These are phyloP conservation scores for Cercospora nicotianae DNA, from an alignment of 2,329 filamentous ascomycete species.

Conservation along the genomic window DNA sequence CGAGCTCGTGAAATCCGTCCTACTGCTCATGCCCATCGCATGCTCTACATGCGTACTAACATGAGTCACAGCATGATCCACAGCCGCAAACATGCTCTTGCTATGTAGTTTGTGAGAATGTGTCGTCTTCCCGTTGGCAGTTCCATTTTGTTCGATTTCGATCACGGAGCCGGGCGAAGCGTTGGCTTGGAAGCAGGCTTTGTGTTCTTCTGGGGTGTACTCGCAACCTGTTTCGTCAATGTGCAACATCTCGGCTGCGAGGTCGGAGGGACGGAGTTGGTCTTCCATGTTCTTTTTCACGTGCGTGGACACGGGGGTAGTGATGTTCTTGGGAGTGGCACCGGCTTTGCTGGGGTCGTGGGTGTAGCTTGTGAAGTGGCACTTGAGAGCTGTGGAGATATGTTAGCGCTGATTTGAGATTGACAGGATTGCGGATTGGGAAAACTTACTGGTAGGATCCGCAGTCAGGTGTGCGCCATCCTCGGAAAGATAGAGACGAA, in stretches of 20 bases:
- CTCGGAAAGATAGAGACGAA: background rate
- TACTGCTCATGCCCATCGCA: background rate
- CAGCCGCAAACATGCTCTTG: background rate
- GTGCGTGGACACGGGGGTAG: background rate
- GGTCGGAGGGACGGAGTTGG: background rate
- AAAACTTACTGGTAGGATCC: background rate
- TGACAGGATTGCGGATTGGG: too few relatives aligned
- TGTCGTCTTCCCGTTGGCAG: background rate
- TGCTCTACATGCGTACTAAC: background rate
- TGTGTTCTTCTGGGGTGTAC: background rate
- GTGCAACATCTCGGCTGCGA: background rate
- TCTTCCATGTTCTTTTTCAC: background rate
- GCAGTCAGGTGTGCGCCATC: background rate
- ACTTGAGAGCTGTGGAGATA: background rate
- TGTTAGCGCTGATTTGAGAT: too few relatives aligned
- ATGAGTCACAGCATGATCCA: background rate
- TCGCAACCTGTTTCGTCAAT: background rate
- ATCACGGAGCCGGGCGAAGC: background rate
- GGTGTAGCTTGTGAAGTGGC: background rate
- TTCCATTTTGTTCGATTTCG: background rate
- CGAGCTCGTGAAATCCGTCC: background rate
- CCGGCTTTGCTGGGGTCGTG: background rate
- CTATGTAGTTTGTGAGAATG: background rate
- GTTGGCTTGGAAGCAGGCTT: background rate
- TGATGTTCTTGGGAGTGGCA: background rate